Conservation (phyloP, 2,329 filamentous ascomycete genomes). For the Mollisiaceae sp. region DNA sequence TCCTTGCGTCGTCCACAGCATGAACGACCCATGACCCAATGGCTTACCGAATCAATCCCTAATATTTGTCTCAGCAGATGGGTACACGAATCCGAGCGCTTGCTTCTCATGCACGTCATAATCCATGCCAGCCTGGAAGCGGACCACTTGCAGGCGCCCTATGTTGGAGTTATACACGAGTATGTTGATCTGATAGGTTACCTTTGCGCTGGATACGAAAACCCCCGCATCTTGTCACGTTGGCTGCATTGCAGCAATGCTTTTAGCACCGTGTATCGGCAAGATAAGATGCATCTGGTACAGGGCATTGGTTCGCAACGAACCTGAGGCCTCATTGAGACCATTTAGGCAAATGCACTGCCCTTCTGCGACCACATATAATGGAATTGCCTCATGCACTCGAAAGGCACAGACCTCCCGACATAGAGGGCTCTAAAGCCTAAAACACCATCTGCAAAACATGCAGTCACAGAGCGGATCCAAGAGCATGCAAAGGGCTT, state of each 20-base stretch:
- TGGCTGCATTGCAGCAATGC: conserved; percentile 1
- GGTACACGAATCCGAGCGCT: not conserved
- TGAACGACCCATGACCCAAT: not conserved
- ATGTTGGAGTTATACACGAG: not conserved
- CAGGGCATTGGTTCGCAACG: not conserved
- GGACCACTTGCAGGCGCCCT: not conserved
- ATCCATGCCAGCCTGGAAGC: not conserved
- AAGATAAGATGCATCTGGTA: not conserved
- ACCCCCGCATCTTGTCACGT: not conserved
- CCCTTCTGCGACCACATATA: not conserved
- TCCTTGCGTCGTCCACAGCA: not conserved
- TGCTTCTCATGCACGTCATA: not conserved
- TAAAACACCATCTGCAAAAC: not conserved
- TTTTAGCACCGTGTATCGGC: not conserved
- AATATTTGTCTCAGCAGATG: conserved; percentile 6
- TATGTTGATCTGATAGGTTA: not conserved
- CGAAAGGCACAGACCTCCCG: not conserved
- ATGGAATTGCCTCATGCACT: not conserved
- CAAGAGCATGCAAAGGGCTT: not conserved
- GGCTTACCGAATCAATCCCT: not conserved
- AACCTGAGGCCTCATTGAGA: not conserved
- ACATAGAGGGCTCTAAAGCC: not conserved
- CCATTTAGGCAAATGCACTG: not conserved
- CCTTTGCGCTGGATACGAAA: not conserved
- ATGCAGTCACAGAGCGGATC: not conserved